These are phyloP conservation scores for Anaeramoeba flamelloides DNA, from an alignment of 78 protist genomes.

Conservation along the genomic window DNA sequence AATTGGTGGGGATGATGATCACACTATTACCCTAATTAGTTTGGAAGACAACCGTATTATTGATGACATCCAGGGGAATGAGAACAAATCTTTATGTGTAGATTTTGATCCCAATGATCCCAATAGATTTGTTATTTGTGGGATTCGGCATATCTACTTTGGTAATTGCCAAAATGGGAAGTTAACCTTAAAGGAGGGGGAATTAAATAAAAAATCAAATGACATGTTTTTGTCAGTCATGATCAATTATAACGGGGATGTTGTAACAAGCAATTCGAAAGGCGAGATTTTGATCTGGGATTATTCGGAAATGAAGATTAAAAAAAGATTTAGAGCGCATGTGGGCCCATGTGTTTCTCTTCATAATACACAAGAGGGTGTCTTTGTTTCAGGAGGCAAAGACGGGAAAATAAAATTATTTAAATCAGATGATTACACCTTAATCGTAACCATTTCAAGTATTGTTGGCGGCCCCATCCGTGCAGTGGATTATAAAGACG, in stretches of 20 bases:
- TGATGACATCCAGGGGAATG: neutral
- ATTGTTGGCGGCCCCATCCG: neutral
- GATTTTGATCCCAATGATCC: neutral
- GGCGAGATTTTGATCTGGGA: neutral
- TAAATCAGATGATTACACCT: neutral
- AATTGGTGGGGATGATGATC: neutral
- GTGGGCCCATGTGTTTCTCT: neutral
- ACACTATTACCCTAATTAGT: neutral
- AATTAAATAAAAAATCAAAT: neutral
- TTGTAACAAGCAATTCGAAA: neutral
- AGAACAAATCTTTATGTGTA: neutral
- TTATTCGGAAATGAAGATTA: neutral
- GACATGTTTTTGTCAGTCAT: neutral
- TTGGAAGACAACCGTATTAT: neutral
- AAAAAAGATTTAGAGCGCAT: neutral
- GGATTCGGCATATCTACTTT: neutral
- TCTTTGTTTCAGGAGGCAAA: neutral
- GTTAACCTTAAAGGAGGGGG: neutral
- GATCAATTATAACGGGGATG: neutral
- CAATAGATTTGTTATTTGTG: neutral
- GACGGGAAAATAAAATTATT: neutral
- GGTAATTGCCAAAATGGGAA: neutral
- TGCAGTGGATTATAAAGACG: neutral
- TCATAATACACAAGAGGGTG: neutral
- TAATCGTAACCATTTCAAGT: neutral